A percentile compares a stretch with the other conserved stretches of the same genome.
Evolutionary conservation across 768 basidiomycete species (phyloP).

Genomic region (Serendipita sp.): DNA sequence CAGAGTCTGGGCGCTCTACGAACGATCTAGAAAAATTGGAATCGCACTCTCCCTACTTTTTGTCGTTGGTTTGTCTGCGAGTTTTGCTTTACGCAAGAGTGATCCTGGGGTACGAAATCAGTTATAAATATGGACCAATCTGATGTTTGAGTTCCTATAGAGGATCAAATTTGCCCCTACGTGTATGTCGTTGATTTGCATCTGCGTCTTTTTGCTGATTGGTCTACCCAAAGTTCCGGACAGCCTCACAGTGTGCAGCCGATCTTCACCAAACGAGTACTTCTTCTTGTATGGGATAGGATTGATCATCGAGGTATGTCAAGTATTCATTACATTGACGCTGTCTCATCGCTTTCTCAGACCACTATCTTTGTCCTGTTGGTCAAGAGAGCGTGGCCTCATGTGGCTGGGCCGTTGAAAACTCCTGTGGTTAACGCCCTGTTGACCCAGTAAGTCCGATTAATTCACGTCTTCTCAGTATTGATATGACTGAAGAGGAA

Average conservation of each 20-base stretch:
- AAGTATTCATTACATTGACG: not conserved
- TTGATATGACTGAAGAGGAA: not conserved
- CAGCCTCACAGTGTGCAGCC: not conserved
- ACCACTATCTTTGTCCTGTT: not conserved
- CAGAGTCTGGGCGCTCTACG: constrained; percentile 3
- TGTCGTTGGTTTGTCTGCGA: not conserved
- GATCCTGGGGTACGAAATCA: not conserved
- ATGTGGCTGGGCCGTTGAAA: not conserved
- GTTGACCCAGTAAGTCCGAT: not conserved
- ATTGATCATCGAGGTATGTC: not conserved
- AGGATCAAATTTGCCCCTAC: not conserved
- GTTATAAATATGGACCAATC: not conserved
- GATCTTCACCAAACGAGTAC: constrained; percentile 3
- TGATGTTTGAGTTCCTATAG: not conserved
- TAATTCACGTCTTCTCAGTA: not conserved
- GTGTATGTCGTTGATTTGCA: not conserved
- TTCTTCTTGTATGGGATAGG: not conserved
- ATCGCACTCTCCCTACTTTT: not conserved
- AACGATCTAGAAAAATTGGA: not conserved
- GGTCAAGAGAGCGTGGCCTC: not conserved
- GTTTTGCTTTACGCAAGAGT: not conserved
- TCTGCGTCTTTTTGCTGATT: not conserved
- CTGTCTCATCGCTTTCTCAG: not conserved
- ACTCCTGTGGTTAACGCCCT: not conserved
- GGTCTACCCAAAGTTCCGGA: not conserved